phyloP scores from a whole-genome alignment of 441 rosid genomes.

The Manihot esculenta region DNA sequence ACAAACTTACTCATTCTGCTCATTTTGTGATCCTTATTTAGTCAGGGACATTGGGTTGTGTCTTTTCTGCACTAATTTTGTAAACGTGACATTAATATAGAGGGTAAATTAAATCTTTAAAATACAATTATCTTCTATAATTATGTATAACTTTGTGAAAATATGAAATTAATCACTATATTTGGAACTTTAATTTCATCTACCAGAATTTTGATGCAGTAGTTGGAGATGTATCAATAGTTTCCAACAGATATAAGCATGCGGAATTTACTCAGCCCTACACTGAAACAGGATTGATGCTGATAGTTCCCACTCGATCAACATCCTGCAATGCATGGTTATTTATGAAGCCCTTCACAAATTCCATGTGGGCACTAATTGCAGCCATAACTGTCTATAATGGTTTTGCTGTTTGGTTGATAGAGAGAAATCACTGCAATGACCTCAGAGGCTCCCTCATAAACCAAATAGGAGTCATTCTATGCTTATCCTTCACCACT shows the following conservation, averaged over 20 bases:
- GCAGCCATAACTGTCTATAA: conserved; percentile 24
- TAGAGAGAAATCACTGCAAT: conserved; percentile 22
- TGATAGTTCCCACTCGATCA: conserved; percentile 19
- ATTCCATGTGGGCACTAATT: conserved; percentile 29
- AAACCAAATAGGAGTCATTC: conserved; percentile 24
- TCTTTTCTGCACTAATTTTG: no score
- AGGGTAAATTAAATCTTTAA: no score
- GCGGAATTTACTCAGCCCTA: conserved; percentile 32
- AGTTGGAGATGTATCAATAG: conserved; percentile 25
- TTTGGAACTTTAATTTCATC: background rate
- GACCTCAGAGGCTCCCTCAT: conserved; percentile 16
- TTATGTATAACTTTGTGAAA: no score
- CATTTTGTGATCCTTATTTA: background rate
- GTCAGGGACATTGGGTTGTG: no score
- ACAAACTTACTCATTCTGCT: background rate
- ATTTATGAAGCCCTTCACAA: conserved; percentile 37
- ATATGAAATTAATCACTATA: background rate
- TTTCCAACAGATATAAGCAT: conserved; percentile 12
- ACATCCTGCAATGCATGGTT: conserved; percentile 23
- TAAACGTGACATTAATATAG: no score
- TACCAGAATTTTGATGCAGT: conserved; percentile 23
- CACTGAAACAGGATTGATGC: conserved; percentile 25
- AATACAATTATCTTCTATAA: no score
- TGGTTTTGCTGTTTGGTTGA: conserved; percentile 37
- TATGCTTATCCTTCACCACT: conserved; percentile 29